These are phyloP conservation scores for Rhododendron mucronatum DNA, from an alignment of 148 eudicot species.

Conservation along the genomic window DNA sequence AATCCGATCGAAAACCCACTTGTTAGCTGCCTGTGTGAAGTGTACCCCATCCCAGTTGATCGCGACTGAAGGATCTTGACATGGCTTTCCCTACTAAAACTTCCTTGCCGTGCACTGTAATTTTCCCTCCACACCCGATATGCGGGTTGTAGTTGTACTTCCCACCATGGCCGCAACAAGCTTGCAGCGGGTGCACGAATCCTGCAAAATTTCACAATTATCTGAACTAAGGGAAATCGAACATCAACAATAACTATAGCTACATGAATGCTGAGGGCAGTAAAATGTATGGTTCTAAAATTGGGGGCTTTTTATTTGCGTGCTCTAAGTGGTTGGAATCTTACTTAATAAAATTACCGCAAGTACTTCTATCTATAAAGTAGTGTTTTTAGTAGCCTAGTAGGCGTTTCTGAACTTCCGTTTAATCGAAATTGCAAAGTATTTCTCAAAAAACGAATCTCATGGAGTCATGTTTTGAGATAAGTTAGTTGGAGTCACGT, in stretches of 20 bases:
- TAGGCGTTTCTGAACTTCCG: background rate
- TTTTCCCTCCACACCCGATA: conserved; percentile 53
- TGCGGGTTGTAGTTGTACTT: conserved; percentile 66
- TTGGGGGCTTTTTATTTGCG: background rate
- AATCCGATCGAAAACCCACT: conserved; percentile 61
- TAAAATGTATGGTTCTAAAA: background rate
- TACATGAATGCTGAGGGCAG: background rate
- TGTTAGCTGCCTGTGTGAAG: conserved; percentile 72
- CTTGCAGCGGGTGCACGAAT: conserved; percentile 56
- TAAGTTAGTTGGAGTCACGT: background rate
- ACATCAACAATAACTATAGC: background rate
- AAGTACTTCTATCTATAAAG: background rate
- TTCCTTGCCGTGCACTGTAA: conserved; percentile 49
- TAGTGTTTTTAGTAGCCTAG: background rate
- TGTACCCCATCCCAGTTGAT: conserved; percentile 85
- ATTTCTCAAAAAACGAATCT: background rate
- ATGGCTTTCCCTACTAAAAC: conserved; percentile 45
- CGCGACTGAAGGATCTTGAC: conserved; percentile 43
- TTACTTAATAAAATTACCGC: background rate
- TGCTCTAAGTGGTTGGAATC: background rate
- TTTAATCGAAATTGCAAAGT: background rate
- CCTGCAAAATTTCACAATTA: conserved; percentile 20
- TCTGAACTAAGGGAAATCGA: background rate
- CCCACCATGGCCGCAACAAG: conserved; percentile 96
- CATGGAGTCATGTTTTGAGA: background rate